Evolutionary conservation across 2,329 filamentous ascomycete genomes (phyloP).

Genomic region (Hymenotorrendiella dingleyae): DNA sequence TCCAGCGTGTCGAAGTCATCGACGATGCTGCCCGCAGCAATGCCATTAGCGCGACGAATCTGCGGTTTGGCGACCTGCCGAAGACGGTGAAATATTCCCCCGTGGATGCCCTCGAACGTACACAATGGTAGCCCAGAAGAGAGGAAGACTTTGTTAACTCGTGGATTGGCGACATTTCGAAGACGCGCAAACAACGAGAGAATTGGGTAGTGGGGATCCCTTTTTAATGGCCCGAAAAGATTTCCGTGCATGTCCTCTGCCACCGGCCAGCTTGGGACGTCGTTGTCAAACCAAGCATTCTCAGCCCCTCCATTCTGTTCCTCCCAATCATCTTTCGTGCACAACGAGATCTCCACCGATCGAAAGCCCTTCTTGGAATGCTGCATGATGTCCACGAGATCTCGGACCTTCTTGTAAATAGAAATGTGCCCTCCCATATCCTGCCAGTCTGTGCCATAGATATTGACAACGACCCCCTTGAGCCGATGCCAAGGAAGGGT

Average conservation of each 20-base stretch:
- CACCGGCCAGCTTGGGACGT: constrained; percentile 9
- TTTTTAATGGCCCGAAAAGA: constrained; percentile 5
- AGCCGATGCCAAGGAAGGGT: constrained; percentile 13
- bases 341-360: constrained; percentile 12
- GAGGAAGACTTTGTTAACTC: no score
- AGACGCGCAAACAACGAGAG: constrained; percentile 11
- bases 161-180: constrained; percentile 10
- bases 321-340: no score
- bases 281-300: constrained; percentile 11
- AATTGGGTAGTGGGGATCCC: constrained; percentile 10
- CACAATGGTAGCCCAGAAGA: no score
- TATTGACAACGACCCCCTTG: constrained; percentile 9
- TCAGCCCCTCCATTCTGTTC: no score
- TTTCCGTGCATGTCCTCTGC: constrained; percentile 7
- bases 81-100: constrained; percentile 12
- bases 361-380: constrained; percentile 10
- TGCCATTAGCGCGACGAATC: no score
- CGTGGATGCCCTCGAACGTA: no score
- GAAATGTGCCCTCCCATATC: constrained; percentile 8
- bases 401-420: constrained; percentile 13
- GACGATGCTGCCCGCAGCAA: no score
- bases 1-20: no score
- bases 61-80: constrained; percentile 9
- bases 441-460: constrained; percentile 10
- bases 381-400: constrained; percentile 12